These are phyloP conservation scores for Talinum fruticosum DNA, from an alignment of 148 eudicot species.

Conservation along the genomic window DNA sequence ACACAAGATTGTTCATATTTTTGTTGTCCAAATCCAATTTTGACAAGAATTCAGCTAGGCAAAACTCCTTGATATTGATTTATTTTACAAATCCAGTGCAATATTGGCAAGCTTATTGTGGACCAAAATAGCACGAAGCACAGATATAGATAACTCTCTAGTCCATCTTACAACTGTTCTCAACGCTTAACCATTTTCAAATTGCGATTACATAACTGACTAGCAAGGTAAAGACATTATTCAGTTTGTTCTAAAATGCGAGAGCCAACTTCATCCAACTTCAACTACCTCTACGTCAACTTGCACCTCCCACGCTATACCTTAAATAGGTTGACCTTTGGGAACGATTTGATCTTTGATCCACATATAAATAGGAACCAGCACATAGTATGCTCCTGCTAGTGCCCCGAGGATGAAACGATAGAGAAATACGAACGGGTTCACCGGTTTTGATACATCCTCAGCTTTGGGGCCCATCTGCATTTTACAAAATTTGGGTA, in stretches of 20 bases:
- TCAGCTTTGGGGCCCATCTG: constrained; percentile 86
- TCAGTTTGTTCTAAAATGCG: background rate
- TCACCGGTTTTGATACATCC: constrained; percentile 66
- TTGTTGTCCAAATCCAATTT: too few species aligned
- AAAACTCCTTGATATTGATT: too few species aligned
- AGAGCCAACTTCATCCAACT: background rate
- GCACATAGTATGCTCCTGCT: constrained; percentile 63
- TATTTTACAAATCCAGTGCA: too few species aligned
- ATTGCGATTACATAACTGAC: background rate
- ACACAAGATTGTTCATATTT: too few species aligned
- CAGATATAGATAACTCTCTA: background rate
- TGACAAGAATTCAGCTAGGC: too few species aligned
- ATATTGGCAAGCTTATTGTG: too few species aligned
- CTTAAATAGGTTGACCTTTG: constrained; percentile 63
- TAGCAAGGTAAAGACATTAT: background rate
- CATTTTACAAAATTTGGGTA: constrained; percentile 11
- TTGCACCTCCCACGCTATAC: constrained; percentile 6
- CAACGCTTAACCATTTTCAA: background rate
- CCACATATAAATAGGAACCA: constrained; percentile 92
- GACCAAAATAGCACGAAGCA: too few species aligned
- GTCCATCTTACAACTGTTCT: background rate
- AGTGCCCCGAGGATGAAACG: constrained; percentile 66
- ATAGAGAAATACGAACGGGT: constrained; percentile 51
- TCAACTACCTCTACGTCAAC: background rate
- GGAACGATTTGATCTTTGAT: constrained; percentile 77